These are phyloP conservation scores for Trichoderma gracile DNA, from an alignment of 2,329 filamentous ascomycete genomes.

Conservation along the genomic window DNA sequence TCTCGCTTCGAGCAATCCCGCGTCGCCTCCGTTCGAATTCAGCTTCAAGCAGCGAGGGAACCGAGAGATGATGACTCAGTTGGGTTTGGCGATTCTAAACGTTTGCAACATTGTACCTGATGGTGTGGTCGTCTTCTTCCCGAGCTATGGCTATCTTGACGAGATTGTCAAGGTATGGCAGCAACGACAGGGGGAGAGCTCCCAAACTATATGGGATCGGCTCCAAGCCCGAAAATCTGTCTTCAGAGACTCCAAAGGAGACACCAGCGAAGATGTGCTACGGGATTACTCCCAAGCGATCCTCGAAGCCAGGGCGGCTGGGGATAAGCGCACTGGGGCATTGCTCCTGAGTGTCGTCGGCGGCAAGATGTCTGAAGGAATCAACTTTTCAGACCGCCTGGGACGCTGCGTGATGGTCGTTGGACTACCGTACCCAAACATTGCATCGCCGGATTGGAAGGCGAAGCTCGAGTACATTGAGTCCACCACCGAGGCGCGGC, in stretches of 20 bases:
- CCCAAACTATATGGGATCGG: slow-evolving; percentile 57
- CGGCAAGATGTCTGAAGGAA: slow-evolving; percentile 93
- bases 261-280: slow-evolving; percentile 68
- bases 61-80: slow-evolving; percentile 67
- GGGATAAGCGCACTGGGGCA: slow-evolving; percentile 56
- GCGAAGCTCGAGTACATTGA: slow-evolving; percentile 88
- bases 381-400: slow-evolving; percentile 92
- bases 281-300: slow-evolving; percentile 72
- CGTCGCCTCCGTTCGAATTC: slow-evolving; percentile 70
- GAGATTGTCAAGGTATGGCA: slow-evolving; percentile 68
- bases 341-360: slow-evolving; percentile 88
- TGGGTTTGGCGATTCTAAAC: slow-evolving; percentile 72
- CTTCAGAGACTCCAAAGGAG: slow-evolving; percentile 59
- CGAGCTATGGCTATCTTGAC: slow-evolving; percentile 88
- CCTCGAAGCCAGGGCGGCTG: slow-evolving; percentile 44
- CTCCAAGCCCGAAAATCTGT: slow-evolving; percentile 61
- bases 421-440: slow-evolving; percentile 89
- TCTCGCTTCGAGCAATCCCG: slow-evolving; percentile 51
- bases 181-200: slow-evolving; percentile 32
- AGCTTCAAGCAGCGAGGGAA: slow-evolving; percentile 77
- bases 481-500: slow-evolving; percentile 49
- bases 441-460: slow-evolving; percentile 87
- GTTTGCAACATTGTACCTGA: slow-evolving; percentile 76
- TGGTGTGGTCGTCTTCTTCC: slow-evolving; percentile 92
- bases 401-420: slow-evolving; percentile 90